Percentiles rank a stretch among this genome's conserved stretches.
Evolutionary conservation across 768 basidiomycete genomes (phyloP).

Genomic region (Sporobolomyces phaffii): DNA sequence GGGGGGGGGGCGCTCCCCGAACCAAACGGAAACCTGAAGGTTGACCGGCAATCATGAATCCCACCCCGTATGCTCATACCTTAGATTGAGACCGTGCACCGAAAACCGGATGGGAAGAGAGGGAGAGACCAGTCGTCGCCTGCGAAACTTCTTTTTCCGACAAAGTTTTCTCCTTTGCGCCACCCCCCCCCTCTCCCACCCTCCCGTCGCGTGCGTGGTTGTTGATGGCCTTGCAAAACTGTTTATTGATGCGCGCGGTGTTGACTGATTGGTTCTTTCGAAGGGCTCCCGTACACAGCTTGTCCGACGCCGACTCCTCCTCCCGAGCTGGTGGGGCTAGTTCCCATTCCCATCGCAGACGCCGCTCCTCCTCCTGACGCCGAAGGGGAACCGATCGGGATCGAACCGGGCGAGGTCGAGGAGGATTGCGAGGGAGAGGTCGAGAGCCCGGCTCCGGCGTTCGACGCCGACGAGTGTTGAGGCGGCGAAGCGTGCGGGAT

Average conservation of each 20-base stretch:
- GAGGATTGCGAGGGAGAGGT: conserved; percentile 13
- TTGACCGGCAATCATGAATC: too few relatives aligned
- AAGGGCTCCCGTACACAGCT: conserved; percentile 4
- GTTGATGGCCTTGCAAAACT: too few relatives aligned
- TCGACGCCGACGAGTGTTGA: not conserved
- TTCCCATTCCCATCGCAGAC: not conserved
- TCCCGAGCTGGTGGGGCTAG: not conserved
- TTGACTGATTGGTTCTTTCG: conserved; percentile 24
- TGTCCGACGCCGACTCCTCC: conserved; percentile 14
- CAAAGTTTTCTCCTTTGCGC: too few relatives aligned
- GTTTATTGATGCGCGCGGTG: conserved; percentile 7
- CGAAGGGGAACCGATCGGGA: conserved; percentile 12
- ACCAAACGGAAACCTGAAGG: too few relatives aligned
- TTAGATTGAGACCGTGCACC: too few relatives aligned
- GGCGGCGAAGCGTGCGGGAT: conserved; percentile 39
- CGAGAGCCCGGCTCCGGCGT: not conserved
- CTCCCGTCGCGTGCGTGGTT: too few relatives aligned
- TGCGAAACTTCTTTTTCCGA: too few relatives aligned
- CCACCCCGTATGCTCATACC: too few relatives aligned
- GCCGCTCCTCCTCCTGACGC: not conserved
- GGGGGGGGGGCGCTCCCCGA: not conserved
- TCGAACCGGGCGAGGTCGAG: conserved; percentile 12
- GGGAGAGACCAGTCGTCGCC: too few relatives aligned
- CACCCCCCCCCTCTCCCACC: too few relatives aligned
- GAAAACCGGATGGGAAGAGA: too few relatives aligned